phyloP scores from a whole-genome alignment of 139 green algal species.

The Pleodorina starrii region DNA sequence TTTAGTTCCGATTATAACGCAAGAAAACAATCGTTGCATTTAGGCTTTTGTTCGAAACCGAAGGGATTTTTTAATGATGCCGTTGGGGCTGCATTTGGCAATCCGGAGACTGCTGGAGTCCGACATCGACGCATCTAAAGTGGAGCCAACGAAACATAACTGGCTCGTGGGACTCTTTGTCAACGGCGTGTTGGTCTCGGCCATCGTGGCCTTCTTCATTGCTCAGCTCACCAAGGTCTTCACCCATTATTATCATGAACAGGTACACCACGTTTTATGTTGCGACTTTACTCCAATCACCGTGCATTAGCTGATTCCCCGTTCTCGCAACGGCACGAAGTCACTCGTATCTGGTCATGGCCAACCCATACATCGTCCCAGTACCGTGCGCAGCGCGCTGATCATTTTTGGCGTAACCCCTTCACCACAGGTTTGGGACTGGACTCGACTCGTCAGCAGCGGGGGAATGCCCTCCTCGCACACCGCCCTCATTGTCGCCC shows the following conservation, averaged over 20 bases:
- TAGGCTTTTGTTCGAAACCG: neutral
- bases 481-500: slow-evolving; percentile 78
- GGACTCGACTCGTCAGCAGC: neutral
- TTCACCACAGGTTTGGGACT: slow-evolving; percentile 48
- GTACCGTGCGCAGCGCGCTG: too few species aligned
- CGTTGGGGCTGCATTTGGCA: neutral
- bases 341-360: too few species aligned
- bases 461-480: slow-evolving; percentile 86
- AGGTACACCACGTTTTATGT: neutral
- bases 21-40: too few species aligned
- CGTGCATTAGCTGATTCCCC: too few species aligned
- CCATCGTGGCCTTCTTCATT: neutral
- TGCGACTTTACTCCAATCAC: too few species aligned
- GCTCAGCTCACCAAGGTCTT: slow-evolving; percentile 35
- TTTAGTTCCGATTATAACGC: too few species aligned
- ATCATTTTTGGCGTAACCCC: too few species aligned
- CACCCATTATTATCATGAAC: slow-evolving; percentile 33
- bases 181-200: slow-evolving; percentile 14
- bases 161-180: slow-evolving; percentile 14
- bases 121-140: neutral
- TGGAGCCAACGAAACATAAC: neutral
- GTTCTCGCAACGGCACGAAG: too few species aligned
- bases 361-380: too few species aligned
- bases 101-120: neutral
- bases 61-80: neutral